Evolutionary conservation across 306 rosid species (phyloP).

Genomic region (Inga oerstediana): DNA sequence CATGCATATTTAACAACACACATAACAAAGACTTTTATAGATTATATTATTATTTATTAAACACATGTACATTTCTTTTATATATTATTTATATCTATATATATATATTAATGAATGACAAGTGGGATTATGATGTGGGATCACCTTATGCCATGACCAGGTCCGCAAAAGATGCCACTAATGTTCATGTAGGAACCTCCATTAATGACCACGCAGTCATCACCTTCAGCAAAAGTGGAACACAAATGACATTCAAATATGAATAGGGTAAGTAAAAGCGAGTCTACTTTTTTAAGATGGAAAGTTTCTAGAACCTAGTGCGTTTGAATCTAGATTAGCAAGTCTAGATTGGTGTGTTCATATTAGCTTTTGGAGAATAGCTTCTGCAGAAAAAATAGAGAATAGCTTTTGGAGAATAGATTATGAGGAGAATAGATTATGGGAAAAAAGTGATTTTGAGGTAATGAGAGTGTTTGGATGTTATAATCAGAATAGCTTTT

Average conservation of each 20-base stretch:
- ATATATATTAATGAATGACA: neutral
- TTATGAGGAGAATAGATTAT: too few species aligned
- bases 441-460: too few species aligned
- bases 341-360: too few species aligned
- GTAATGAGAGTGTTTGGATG: too few species aligned
- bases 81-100: too few species aligned
- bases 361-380: too few species aligned
- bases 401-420: too few species aligned
- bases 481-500: too few species aligned
- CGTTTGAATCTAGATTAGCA: too few species aligned
- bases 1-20: neutral
- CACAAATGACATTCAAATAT: neutral
- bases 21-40: neutral
- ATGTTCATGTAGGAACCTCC: constrained; percentile 44
- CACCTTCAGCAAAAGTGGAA: constrained; percentile 38
- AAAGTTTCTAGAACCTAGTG: too few species aligned
- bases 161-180: constrained; percentile 49
- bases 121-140: neutral
- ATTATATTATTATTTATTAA: neutral
- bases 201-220: constrained; percentile 58
- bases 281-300: too few species aligned
- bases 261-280: neutral
- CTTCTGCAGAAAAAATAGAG: too few species aligned
- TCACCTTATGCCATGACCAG: constrained; percentile 69
- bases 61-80: neutral